Evolutionary conservation across 2,329 filamentous ascomycete species (phyloP), one percentile per base, ranked within the genome.

Genomic region (Boeremia lycopersici): DNA sequence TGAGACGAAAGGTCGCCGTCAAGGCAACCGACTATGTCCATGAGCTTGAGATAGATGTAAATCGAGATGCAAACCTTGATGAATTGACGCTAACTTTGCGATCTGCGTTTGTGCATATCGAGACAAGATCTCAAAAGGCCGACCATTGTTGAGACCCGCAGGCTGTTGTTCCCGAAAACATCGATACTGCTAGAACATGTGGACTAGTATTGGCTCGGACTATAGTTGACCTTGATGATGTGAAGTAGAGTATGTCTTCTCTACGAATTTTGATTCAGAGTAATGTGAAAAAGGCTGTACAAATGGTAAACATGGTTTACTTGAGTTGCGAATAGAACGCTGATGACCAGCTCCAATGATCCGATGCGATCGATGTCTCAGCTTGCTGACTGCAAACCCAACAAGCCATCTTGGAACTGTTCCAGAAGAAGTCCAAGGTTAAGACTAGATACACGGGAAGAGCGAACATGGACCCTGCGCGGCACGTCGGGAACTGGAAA

Each of bases 61-160:
- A 41, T 17, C 45, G 29, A 28, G 35, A 41, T 17, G 17, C 15
- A 33, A 15, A 35, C 25, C 34, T 17, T 41, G 23, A 46, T 48
- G 46, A 55, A 40, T 35, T 25, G 28, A 49, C 30, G 15, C 26
- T n/a, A 42, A 17, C 19, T 19, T 23, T 31, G 31, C 31, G 46
- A 49, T 55, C 52, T 41, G 52, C 52, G 36, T 25, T 43, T 34
- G 39, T 41, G 35, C 51, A 45, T 49, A 17, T 39, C 15, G 28
- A 26, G 45, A 15, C 23, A 40, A 29, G 30, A 35, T 29, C 11
- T 13, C 15, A 35, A 40, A 39, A 34, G 35, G 34, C 40, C 29
- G 45, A 54, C 39, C 11, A 17, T 13, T 45, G 45, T 49, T 55
- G 35, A 49, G 46, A 49, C 52, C 15, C 34, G 23, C 13, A 42